Evolutionary conservation across 2,329 filamentous ascomycete genomes (phyloP).

Genomic region (Fusarium sp.): DNA sequence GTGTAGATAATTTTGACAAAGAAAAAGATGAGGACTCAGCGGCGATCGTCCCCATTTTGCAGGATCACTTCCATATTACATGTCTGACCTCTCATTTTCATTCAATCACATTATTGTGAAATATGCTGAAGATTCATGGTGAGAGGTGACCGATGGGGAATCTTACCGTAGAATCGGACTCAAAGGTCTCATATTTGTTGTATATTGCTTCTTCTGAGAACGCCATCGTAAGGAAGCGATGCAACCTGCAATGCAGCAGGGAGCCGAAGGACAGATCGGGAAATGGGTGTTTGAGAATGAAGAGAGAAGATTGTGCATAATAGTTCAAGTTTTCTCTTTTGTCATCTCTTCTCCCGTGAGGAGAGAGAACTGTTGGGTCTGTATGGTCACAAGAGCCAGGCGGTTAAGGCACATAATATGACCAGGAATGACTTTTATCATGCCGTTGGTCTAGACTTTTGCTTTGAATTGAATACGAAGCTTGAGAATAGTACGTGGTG

Average conservation of each 20-base stretch:
- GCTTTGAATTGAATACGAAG: too few species aligned
- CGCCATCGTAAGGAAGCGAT: slow-evolving; percentile 33
- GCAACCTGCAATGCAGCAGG: slow-evolving; percentile 29
- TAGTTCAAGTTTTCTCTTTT: slow-evolving; percentile 20
- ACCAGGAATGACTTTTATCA: neutral
- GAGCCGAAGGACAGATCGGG: slow-evolving; percentile 22
- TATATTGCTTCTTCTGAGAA: slow-evolving; percentile 38
- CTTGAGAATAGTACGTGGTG: neutral
- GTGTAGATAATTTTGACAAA: slow-evolving; percentile 1
- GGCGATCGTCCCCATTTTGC: slow-evolving; percentile 16
- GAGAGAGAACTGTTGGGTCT: slow-evolving; percentile 27
- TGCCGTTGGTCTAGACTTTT: neutral
- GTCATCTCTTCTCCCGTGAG: slow-evolving; percentile 35
- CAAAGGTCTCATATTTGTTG: slow-evolving; percentile 10
- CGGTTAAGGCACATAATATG: neutral
- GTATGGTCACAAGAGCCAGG: neutral
- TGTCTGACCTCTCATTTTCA: slow-evolving; percentile 9
- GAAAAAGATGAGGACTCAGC: neutral
- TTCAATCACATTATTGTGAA: slow-evolving; percentile 4
- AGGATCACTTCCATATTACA: neutral
- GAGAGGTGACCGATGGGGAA: slow-evolving; percentile 20
- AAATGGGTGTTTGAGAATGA: slow-evolving; percentile 18
- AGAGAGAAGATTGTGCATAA: slow-evolving; percentile 1
- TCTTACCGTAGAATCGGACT: slow-evolving; percentile 23
- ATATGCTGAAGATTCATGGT: slow-evolving; percentile 15